phyloP scores from a whole-genome alignment of 192 early-diverging fungal genomes.

The Chytriomyces confervae region DNA sequence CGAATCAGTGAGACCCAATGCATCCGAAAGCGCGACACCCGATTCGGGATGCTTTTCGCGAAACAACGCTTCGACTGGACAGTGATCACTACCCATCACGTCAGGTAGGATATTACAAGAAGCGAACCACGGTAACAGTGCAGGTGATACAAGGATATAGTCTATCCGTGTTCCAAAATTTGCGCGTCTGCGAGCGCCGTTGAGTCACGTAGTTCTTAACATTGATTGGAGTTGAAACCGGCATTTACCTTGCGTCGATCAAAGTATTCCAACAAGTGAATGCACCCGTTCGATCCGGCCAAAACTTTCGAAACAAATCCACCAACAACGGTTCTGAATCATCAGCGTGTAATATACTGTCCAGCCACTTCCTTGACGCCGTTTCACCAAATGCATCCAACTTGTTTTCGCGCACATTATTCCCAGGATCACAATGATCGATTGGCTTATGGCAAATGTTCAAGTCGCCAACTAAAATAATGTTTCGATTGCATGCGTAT shows the following conservation, averaged over 20 bases:
- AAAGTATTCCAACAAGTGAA: conserved; percentile 77
- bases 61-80: conserved; percentile 62
- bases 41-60: conserved; percentile 36
- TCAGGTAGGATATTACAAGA: conserved; percentile 62
- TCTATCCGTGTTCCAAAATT: conserved; percentile 76
- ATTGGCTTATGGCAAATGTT: conserved; percentile 69
- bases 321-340: conserved; percentile 41
- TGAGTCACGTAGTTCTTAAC: conserved; percentile 6
- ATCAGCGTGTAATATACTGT: conserved; percentile 63
- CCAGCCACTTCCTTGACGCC: conserved; percentile 69
- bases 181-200: conserved; percentile 30
- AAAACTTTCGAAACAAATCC: conserved; percentile 69
- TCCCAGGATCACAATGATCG: conserved; percentile 76
- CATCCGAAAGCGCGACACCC: conserved; percentile 18
- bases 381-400: conserved; percentile 62
- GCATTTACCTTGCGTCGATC: conserved; percentile 65
- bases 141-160: conserved; percentile 66
- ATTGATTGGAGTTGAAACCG: neutral
- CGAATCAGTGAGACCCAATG: conserved; percentile 2
- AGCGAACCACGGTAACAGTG: conserved; percentile 64
- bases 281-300: conserved; percentile 57
- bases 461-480: conserved; percentile 49
- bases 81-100: conserved; percentile 81
- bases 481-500: conserved; percentile 20
- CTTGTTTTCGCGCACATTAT: conserved; percentile 60